Conservation (phyloP, 1,139 yeast species). For the Scheffersomyces parashehatae region DNA sequence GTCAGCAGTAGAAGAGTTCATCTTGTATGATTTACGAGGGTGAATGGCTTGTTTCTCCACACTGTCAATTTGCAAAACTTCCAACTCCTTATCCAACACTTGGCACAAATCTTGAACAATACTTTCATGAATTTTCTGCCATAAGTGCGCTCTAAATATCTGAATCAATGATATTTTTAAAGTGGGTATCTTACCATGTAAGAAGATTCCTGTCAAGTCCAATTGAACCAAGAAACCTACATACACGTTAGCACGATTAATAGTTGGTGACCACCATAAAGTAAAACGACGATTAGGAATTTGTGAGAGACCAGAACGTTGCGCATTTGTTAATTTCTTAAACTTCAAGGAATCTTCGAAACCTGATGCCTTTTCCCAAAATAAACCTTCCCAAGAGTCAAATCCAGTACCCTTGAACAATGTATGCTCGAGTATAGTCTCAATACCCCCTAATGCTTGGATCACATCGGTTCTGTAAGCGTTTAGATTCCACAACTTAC, state of each 20-base stretch:
- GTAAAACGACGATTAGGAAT: conserved; percentile 97
- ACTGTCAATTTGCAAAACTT: conserved; percentile 76
- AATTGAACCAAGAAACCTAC: conserved; percentile 96
- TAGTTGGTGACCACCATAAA: conserved; percentile 99
- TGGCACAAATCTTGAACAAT: conserved; percentile 92
- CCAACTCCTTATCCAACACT: conserved; percentile 85
- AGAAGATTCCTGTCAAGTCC: conserved; percentile 93
- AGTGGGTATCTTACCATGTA: conserved; percentile 98
- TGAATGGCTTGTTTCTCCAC: conserved; percentile 93
- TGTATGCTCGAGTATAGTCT: conserved; percentile 93
- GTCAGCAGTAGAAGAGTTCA: conserved; percentile 96
- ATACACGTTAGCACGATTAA: conserved; percentile 95
- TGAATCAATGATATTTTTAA: conserved; percentile 93
- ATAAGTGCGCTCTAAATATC: conserved; percentile 94
- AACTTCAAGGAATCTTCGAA: conserved; percentile 95
- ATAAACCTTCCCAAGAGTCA: conserved; percentile 97
- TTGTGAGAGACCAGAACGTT: conserved; percentile 94
- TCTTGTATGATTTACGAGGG: conserved; percentile 94
- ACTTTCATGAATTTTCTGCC: conserved; percentile 99
- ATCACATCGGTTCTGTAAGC: conserved; percentile 95
- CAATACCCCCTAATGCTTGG: conserved; percentile 96
- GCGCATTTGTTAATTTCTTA: conserved; percentile 95
- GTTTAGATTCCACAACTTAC: conserved; percentile 90
- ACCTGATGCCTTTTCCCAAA: conserved; percentile 98
- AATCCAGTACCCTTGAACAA: conserved; percentile 96